phyloP scores from a whole-genome alignment of 805 yeast genomes.

The Myxozyma mucilagina region DNA sequence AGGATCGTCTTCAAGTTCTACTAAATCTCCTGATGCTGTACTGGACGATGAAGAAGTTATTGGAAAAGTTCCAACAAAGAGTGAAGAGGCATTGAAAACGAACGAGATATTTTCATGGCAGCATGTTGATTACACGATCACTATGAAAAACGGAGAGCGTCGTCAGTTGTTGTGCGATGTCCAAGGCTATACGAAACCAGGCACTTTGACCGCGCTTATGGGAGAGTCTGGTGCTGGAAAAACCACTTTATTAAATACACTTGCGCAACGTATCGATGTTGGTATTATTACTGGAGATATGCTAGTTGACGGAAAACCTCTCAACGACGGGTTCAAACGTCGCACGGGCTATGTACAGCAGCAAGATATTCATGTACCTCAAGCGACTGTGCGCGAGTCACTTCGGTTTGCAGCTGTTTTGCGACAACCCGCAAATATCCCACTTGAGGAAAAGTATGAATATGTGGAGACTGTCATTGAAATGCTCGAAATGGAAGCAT shows the following conservation, averaged over 20 bases:
- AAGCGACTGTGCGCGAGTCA: constrained; percentile 76
- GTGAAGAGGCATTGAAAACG: neutral
- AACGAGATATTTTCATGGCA: constrained; percentile 57
- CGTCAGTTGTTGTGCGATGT: constrained; percentile 49
- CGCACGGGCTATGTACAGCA: constrained; percentile 81
- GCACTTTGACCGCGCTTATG: constrained; percentile 78
- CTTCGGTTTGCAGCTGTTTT: constrained; percentile 67
- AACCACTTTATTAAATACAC: constrained; percentile 70
- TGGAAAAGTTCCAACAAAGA: neutral
- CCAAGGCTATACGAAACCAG: constrained; percentile 77
- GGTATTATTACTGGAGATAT: constrained; percentile 74
- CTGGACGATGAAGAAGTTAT: neutral
- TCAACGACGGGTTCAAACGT: constrained; percentile 68
- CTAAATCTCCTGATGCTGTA: neutral
- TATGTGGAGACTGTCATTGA: constrained; percentile 70
- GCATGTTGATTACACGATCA: constrained; percentile 58
- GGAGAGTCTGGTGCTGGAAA: constrained; percentile 90
- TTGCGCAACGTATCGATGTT: constrained; percentile 67
- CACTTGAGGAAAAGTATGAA: constrained; percentile 58
- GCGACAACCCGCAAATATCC: constrained; percentile 63
- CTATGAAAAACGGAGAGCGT: constrained; percentile 43
- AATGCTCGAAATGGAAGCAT: constrained; percentile 65
- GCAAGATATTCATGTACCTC: constrained; percentile 71
- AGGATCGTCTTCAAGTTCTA: neutral
- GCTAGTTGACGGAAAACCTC: constrained; percentile 66